phyloP scores from a whole-genome alignment of 2,329 filamentous ascomycete genomes.

The Diaporthe sp. region DNA sequence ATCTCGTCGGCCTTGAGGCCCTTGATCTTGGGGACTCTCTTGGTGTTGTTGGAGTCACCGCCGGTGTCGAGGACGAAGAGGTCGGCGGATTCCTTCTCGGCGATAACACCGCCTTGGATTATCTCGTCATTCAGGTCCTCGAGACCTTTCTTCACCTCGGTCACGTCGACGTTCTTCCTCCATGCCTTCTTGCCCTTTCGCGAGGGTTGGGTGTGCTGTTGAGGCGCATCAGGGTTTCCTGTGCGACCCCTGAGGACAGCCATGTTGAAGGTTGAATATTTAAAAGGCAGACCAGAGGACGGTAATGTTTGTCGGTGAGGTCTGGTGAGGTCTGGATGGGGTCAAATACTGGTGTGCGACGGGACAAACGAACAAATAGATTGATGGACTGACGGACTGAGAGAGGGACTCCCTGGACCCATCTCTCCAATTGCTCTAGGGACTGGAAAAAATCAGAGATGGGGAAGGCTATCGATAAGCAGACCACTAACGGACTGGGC shows the following conservation, averaged over 20 bases:
- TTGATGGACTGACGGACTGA: conserved; percentile 1
- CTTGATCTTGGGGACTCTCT: conserved; percentile 78
- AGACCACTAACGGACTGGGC: not conserved
- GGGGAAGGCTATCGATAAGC: conserved; percentile 38
- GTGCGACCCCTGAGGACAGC: conserved; percentile 65
- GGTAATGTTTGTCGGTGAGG: conserved; percentile 18
- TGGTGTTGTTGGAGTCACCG: conserved; percentile 77
- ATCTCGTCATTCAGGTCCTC: conserved; percentile 90
- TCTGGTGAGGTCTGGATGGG: not conserved
- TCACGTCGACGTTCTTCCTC: conserved; percentile 97
- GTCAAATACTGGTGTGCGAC: not conserved
- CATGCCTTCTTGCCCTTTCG: conserved; percentile 99
- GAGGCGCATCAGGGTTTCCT: conserved; percentile 72
- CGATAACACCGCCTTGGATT: conserved; percentile 88
- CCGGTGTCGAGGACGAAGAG: conserved; percentile 87
- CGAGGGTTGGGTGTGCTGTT: conserved; percentile 88
- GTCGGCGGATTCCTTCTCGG: conserved; percentile 85
- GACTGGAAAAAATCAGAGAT: conserved; percentile 38
- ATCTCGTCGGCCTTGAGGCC: conserved; percentile 93
- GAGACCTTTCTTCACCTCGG: conserved; percentile 86
- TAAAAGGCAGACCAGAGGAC: no score
- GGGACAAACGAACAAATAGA: conserved; percentile 1
- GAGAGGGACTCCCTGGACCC: conserved; percentile 7
- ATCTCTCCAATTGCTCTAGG: conserved; percentile 2
- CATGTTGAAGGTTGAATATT: conserved; percentile 56